Percentiles rank a stretch among this genome's conserved stretches.
These are phyloP conservation scores for Globisporangium acanthophoron DNA, from an alignment of 352 stramenopile genomes.

Conservation along the genomic window DNA sequence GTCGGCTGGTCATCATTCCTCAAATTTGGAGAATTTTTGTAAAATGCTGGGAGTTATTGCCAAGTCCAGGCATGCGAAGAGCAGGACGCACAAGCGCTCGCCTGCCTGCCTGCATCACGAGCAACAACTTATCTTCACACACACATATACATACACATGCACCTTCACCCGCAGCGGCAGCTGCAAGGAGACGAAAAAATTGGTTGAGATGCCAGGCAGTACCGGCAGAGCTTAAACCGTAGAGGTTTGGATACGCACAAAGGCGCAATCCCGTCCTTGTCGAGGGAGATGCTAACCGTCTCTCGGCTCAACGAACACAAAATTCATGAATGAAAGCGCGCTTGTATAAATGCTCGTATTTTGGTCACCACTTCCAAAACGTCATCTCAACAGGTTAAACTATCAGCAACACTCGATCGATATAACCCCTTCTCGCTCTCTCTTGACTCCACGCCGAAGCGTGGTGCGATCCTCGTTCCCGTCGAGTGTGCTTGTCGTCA, in stretches of 20 bases:
- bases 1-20: no score
- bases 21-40: no score
- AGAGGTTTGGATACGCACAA: conserved; percentile 68
- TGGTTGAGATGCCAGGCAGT: conserved; percentile 50
- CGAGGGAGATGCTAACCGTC: conserved; percentile 93
- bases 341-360: conserved; percentile 11
- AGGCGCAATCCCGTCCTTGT: conserved; percentile 90
- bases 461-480: no score
- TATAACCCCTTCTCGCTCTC: no score
- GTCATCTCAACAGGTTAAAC: not conserved
- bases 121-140: not conserved
- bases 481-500: no score
- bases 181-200: conserved; percentile 39
- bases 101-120: no score
- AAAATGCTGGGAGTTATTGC: no score
- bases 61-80: no score
- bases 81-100: not conserved
- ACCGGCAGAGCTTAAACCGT: conserved; percentile 83
- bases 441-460: no score
- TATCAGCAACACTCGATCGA: not conserved
- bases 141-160: not conserved
- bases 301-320: conserved; percentile 92
- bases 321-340: fast-evolving
- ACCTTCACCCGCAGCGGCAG: not conserved
- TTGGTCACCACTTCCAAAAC: conserved; percentile 34